These are phyloP conservation scores for Falciphora oryzae DNA, from an alignment of 2,329 filamentous ascomycete genomes.

Conservation along the genomic window DNA sequence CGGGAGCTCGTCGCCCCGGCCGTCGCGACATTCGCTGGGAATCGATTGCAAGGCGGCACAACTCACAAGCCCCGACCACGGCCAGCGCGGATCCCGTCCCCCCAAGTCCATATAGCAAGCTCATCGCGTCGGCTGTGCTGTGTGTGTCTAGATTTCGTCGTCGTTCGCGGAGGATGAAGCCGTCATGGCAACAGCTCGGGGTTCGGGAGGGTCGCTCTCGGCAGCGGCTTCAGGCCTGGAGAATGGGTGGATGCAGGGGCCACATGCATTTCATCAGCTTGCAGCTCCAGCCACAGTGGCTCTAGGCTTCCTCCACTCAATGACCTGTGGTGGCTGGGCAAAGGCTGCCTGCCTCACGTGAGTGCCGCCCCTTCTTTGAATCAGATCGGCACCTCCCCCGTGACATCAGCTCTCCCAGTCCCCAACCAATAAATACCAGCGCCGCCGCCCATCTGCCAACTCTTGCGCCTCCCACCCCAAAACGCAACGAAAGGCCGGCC, in stretches of 20 bases:
- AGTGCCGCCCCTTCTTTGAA: too few relatives aligned
- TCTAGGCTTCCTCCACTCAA: neutral
- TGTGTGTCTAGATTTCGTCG: constrained; percentile 5
- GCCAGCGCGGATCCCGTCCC: constrained; percentile 61
- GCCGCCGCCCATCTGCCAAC: neutral
- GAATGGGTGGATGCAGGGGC: neutral
- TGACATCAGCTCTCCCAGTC: neutral
- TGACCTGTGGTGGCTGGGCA: too few relatives aligned
- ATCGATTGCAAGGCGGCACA: neutral
- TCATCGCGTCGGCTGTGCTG: constrained; percentile 45
- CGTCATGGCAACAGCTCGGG: constrained; percentile 10
- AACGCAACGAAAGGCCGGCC: neutral
- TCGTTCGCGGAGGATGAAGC: constrained; percentile 4
- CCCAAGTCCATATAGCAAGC: constrained; percentile 65
- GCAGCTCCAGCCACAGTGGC: constrained; percentile 1
- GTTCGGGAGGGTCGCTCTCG: constrained; percentile 3
- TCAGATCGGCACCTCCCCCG: neutral
- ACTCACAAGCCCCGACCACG: constrained; percentile 75
- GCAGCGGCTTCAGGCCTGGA: neutral
- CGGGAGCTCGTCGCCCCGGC: constrained; percentile 19
- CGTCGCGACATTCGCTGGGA: constrained; percentile 2
- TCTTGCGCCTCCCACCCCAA: neutral
- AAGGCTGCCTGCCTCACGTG: neutral
- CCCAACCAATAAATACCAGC: constrained; percentile 5
- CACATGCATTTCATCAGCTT: constrained; percentile 1